Conservation (phyloP, 257 asterid genomes). For the Solanum dulcamara region DNA sequence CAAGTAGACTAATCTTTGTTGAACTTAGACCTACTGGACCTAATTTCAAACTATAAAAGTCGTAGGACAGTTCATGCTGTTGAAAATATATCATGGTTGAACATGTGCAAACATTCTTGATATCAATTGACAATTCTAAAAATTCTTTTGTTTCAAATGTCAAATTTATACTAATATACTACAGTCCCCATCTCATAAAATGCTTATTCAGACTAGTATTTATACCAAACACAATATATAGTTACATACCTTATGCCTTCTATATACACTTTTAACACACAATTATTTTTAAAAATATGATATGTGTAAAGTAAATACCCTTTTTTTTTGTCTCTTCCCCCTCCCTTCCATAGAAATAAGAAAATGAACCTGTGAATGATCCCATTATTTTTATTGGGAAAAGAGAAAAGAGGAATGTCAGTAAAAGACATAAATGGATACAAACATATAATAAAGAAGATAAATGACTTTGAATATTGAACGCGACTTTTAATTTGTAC, state of each 20-base stretch:
- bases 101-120: not conserved
- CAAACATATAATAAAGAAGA: not conserved
- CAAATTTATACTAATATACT: not conserved
- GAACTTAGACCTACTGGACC: not conserved
- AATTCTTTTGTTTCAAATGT: not conserved
- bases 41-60: not conserved
- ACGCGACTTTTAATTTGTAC: not conserved
- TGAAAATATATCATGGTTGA: not conserved
- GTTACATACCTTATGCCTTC: too few species aligned
- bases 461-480: not conserved
- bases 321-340: not conserved
- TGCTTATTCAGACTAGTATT: not conserved
- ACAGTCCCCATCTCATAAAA: not conserved
- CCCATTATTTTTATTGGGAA: not conserved
- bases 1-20: not conserved
- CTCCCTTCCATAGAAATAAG: not conserved
- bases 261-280: too few species aligned
- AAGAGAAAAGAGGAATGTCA: not conserved
- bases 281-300: too few species aligned
- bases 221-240: not conserved
- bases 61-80: not conserved
- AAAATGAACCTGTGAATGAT: not conserved
- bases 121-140: not conserved
- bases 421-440: not conserved
- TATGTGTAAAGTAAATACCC: not conserved